Evolutionary conservation across 768 basidiomycete species (phyloP).

Genomic region (Suillus placidus): DNA sequence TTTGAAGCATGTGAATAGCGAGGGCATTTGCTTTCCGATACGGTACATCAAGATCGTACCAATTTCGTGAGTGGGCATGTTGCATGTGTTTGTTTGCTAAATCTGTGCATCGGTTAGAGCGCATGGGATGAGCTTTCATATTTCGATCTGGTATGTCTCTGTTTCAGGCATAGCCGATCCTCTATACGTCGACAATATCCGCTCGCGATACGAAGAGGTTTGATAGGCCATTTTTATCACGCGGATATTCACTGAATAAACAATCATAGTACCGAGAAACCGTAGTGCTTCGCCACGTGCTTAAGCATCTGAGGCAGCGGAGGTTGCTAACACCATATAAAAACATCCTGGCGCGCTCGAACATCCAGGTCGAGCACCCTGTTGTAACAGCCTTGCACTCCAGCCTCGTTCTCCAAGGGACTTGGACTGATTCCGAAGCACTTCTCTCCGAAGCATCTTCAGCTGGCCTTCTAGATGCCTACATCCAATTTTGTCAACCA

Average conservation of each 20-base stretch:
- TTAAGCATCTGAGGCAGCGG: constrained; percentile 78
- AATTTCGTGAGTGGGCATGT: constrained; percentile 57
- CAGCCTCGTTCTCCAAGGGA: constrained; percentile 63
- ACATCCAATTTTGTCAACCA: constrained; percentile 58
- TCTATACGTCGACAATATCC: constrained; percentile 56
- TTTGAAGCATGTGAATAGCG: constrained; percentile 55
- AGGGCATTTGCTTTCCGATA: constrained; percentile 62
- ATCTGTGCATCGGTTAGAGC: constrained; percentile 45
- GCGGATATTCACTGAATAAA: not conserved
- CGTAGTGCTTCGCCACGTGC: constrained; percentile 62
- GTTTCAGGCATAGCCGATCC: constrained; percentile 62
- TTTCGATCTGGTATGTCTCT: constrained; percentile 77
- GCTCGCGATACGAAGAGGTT: constrained; percentile 64
- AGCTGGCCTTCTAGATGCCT: constrained; percentile 62
- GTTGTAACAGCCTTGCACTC: constrained; percentile 67
- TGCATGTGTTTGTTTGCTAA: constrained; percentile 1
- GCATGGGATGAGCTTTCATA: constrained; percentile 73
- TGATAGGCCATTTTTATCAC: constrained; percentile 16
- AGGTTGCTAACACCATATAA: constrained; percentile 69
- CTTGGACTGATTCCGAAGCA: constrained; percentile 61
- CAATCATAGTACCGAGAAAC: constrained; percentile 64
- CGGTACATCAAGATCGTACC: constrained; percentile 77
- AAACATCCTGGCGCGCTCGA: constrained; percentile 56
- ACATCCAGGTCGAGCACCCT: constrained; percentile 68
- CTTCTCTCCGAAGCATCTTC: constrained; percentile 52